Conservation (phyloP, 768 basidiomycete species). For the Rhodotorula graminis region DNA sequence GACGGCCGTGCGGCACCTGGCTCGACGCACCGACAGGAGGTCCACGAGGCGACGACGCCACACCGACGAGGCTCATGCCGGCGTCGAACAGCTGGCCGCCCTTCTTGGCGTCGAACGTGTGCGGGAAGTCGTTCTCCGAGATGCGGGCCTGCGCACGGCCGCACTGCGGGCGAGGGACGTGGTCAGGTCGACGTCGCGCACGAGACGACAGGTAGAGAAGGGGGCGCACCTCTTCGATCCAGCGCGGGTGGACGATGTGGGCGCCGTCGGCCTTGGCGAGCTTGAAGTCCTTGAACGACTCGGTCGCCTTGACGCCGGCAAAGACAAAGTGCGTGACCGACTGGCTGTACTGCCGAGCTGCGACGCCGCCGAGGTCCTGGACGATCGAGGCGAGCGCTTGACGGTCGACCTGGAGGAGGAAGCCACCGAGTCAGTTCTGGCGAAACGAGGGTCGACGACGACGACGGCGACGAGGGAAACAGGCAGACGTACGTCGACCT, state of each 20-base stretch:
- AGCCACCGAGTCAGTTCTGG: neutral
- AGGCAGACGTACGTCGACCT: neutral
- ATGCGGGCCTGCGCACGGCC: neutral
- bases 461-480: neutral
- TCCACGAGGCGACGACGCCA: neutral
- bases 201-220: neutral
- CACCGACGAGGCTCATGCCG: slow-evolving; percentile 7
- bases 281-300: slow-evolving; percentile 89
- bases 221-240: slow-evolving; percentile 31
- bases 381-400: slow-evolving; percentile 8
- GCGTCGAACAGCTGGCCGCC: slow-evolving; percentile 27
- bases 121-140: slow-evolving; percentile 28
- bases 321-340: slow-evolving; percentile 25
- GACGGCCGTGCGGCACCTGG: neutral
- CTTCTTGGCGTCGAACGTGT: slow-evolving; percentile 24
- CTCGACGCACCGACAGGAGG: neutral
- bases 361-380: slow-evolving; percentile 18
- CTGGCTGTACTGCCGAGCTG: slow-evolving; percentile 3
- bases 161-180: neutral
- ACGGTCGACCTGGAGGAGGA: slow-evolving; percentile 9
- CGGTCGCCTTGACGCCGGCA: slow-evolving; percentile 63
- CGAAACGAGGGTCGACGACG: no score
- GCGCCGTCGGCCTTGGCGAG: slow-evolving; percentile 49
- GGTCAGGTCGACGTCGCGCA: no score
- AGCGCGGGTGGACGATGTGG: slow-evolving; percentile 23